Evolutionary conservation across 441 rosid species (phyloP).

Genomic region (Euphorbia corollata): DNA sequence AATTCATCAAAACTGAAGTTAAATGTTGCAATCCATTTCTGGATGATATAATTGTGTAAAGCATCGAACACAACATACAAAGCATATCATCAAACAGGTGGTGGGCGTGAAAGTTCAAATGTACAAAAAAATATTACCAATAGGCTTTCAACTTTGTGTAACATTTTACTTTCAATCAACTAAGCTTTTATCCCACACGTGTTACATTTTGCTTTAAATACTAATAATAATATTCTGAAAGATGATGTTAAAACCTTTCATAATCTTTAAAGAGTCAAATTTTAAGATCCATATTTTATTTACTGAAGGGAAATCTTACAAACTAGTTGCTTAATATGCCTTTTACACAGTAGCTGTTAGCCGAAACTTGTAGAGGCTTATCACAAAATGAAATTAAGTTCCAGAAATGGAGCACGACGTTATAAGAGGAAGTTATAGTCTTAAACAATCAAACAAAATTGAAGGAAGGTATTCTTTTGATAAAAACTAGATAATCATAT

Average conservation of each 20-base stretch:
- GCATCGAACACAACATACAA: too few relatives aligned
- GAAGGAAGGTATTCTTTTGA: background rate
- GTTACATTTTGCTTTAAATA: too few relatives aligned
- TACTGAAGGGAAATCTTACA: background rate
- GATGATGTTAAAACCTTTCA: background rate
- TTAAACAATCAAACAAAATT: background rate
- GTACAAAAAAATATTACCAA: too few relatives aligned
- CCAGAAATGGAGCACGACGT: background rate
- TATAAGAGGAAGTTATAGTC: background rate
- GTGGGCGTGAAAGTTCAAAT: too few relatives aligned
- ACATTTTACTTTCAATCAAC: too few relatives aligned
- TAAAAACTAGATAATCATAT: background rate
- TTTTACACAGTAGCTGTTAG: background rate
- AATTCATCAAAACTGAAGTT: too few relatives aligned
- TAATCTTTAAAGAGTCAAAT: background rate
- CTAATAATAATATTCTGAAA: background rate
- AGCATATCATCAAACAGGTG: too few relatives aligned
- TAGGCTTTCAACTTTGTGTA: background rate
- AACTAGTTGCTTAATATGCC: constrained; percentile 8
- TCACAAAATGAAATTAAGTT: background rate
- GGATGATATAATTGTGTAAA: too few relatives aligned
- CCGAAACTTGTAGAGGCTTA: background rate
- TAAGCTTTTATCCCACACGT: too few relatives aligned
- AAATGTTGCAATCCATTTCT: too few relatives aligned
- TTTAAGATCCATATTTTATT: background rate